phyloP scores from a whole-genome alignment of 495 filamentous ascomycete genomes.

The Penicillium mononematosum region DNA sequence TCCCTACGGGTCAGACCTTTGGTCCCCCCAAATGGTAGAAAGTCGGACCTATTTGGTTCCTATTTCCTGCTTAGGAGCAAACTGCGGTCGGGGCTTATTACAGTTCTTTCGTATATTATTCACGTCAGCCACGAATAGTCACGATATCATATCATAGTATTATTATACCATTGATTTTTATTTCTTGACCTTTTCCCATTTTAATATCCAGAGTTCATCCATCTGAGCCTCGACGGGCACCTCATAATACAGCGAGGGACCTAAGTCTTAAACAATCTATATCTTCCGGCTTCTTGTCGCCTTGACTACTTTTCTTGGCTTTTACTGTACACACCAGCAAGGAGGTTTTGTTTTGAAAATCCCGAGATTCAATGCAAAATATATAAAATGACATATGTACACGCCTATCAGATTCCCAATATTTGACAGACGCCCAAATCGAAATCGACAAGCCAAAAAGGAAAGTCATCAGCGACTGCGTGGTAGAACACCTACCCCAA shows the following conservation, averaged over 20 bases:
- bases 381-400: conserved; percentile 11
- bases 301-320: too few relatives aligned
- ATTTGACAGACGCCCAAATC: conserved; percentile 4
- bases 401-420: conserved; percentile 9
- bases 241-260: neutral
- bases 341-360: neutral
- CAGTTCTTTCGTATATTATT: neutral
- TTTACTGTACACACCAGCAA: neutral
- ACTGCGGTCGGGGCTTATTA: too few relatives aligned
- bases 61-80: neutral
- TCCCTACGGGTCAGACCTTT: conserved; percentile 53
- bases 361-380: neutral
- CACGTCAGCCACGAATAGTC: conserved; percentile 4
- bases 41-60: neutral
- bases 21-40: conserved; percentile 53
- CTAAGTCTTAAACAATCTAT: neutral
- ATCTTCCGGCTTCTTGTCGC: neutral
- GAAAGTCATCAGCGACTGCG: conserved; percentile 20
- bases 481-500: neutral
- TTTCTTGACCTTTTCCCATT: neutral
- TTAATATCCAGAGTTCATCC: neutral
- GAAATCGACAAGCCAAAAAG: conserved; percentile 3
- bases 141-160: neutral
- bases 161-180: neutral
- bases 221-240: neutral